Conservation (phyloP, 306 rosid genomes). For the Vachellia collinsii region DNA sequence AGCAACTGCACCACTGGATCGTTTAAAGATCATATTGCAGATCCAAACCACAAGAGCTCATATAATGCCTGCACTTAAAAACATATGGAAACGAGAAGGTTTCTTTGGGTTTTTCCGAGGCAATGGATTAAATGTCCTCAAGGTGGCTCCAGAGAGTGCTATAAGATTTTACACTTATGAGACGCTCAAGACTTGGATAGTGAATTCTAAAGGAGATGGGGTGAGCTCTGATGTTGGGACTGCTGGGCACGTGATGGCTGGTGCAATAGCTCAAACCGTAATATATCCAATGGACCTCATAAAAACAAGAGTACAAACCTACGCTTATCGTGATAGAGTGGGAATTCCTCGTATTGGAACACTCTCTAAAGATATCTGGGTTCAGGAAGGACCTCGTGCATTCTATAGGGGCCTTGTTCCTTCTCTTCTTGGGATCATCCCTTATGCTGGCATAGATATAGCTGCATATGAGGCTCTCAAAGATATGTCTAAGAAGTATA, state of each 20-base stretch:
- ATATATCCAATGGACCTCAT: slow-evolving; percentile 92
- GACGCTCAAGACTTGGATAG: slow-evolving; percentile 65
- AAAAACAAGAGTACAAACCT: slow-evolving; percentile 85
- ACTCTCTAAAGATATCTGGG: slow-evolving; percentile 77
- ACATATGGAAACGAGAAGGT: slow-evolving; percentile 75
- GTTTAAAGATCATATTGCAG: slow-evolving; percentile 83
- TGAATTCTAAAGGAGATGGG: slow-evolving; percentile 54
- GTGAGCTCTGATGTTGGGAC: slow-evolving; percentile 63
- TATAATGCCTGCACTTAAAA: slow-evolving; percentile 68
- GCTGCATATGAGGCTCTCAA: slow-evolving; percentile 88
- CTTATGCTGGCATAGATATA: slow-evolving; percentile 94
- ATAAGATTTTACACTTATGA: slow-evolving; percentile 84
- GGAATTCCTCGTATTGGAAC: slow-evolving; percentile 60
- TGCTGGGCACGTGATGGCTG: slow-evolving; percentile 73
- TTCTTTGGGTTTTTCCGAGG: slow-evolving; percentile 86
- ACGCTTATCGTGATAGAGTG: slow-evolving; percentile 52
- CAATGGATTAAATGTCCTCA: slow-evolving; percentile 86
- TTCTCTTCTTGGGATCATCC: slow-evolving; percentile 90
- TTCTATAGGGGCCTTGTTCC: slow-evolving; percentile 89
- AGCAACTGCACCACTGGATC: slow-evolving; percentile 94
- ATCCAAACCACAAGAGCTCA: slow-evolving; percentile 68
- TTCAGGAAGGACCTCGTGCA: slow-evolving; percentile 90
- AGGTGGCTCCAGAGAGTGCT: slow-evolving; percentile 98
- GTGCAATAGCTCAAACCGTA: slow-evolving; percentile 87
- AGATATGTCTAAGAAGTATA: slow-evolving; percentile 80